Evolutionary conservation across 2,329 filamentous ascomycete species (phyloP), one percentile per base, ranked within the genome.

Genomic region (Sporothrix variecibatus): DNA sequence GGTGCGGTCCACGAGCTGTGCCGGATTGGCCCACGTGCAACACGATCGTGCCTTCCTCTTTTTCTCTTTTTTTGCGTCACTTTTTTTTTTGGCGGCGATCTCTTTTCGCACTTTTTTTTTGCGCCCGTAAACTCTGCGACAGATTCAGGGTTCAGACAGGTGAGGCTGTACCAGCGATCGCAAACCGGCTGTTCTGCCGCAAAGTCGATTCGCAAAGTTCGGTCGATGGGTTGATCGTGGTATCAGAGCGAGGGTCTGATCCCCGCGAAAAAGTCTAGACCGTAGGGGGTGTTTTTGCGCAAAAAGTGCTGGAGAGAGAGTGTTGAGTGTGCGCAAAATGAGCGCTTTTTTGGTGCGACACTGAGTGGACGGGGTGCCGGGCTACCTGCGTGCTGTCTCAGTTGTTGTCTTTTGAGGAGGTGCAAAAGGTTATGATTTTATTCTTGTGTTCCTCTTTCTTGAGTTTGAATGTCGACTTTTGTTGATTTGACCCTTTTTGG

Each of bases 241-340:
- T 68, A 68, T 68, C 65, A 68, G 43, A 51, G 17, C 23, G 65
- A 51, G 46, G 65, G 43, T 68, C 64, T 67, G 64, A 49, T 49
- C 40, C 40, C 34, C 56, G 31, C 8, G 28, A 65, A 23, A 62
- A 34, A 34, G 34, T 65, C 60, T 23, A 67, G 64, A 49, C 64
- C 12, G 23, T 26, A 67, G 40, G 23, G 23, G 15, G 3, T 31
- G 40, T 40, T 62, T 58, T 56, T 56, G 51, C 51, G n/a, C n/a
- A 6, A 26, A 34, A 8, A 34, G 34, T 34, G 43, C 15, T 49
- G 43, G 15, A 34, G 34, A 34, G 34, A 8, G n/a, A n/a, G n/a
- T n/a, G 56, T 58, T n/a, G 31, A 62, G 23, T 62, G 28, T 2
- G 12, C 28, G 43, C 1, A 34, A 49, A 51, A 31, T 6, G 28